These are phyloP conservation scores for Neurospora sp. DNA, from an alignment of 495 filamentous ascomycete species.

Conservation along the genomic window DNA sequence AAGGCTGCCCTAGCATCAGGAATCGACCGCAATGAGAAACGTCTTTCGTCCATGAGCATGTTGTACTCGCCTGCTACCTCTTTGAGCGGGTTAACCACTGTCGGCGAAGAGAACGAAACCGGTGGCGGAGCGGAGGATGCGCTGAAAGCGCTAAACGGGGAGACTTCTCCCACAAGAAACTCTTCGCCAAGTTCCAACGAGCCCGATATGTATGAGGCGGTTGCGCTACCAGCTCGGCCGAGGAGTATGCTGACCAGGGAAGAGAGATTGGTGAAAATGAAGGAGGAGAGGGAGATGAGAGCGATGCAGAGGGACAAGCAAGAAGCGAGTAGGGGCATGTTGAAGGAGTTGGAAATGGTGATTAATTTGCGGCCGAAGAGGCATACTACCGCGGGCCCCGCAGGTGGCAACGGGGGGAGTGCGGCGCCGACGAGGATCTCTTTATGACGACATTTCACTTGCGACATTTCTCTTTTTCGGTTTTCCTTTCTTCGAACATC, in stretches of 20 bases:
- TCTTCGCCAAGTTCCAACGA: slow-evolving; percentile 31
- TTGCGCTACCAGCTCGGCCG: slow-evolving; percentile 62
- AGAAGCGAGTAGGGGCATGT: slow-evolving; percentile 77
- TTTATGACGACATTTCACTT: slow-evolving; percentile 20
- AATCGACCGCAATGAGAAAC: slow-evolving; percentile 61
- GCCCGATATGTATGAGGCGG: slow-evolving; percentile 84
- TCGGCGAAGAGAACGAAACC: slow-evolving; percentile 44
- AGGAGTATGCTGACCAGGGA: slow-evolving; percentile 70
- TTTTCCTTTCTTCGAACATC: background rate
- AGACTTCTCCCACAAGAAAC: slow-evolving; percentile 30
- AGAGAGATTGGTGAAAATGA: slow-evolving; percentile 79
- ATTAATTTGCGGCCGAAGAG: slow-evolving; percentile 62
- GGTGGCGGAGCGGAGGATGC: slow-evolving; percentile 55
- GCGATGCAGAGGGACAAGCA: slow-evolving; percentile 56
- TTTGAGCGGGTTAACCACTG: slow-evolving; percentile 73
- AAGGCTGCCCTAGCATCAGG: slow-evolving; percentile 63
- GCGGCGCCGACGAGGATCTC: slow-evolving; percentile 17
- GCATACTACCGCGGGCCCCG: slow-evolving; percentile 3
- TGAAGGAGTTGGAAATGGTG: slow-evolving; percentile 80
- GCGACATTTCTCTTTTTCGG: background rate
- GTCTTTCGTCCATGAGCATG: slow-evolving; percentile 58
- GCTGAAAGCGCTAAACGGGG: slow-evolving; percentile 64
- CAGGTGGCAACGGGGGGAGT: background rate
- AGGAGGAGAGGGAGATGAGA: slow-evolving; percentile 68
- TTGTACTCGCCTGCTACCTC: slow-evolving; percentile 69